phyloP scores from a whole-genome alignment of 176 grass and related monocot species.

The bread wheat (Triticum aestivum) region DNA sequence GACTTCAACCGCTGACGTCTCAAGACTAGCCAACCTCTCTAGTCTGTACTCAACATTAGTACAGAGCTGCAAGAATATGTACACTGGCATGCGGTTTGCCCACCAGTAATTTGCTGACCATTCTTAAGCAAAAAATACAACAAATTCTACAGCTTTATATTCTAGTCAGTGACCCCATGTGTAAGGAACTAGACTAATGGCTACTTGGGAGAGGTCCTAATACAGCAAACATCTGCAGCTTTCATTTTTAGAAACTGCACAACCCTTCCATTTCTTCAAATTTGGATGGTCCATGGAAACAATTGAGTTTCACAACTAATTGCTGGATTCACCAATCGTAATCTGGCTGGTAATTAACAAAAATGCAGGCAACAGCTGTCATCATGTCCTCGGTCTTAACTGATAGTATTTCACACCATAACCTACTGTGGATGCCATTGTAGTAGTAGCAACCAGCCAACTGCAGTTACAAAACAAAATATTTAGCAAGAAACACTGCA shows the following conservation, averaged over 20 bases:
- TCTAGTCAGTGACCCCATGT: background rate
- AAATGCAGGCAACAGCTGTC: background rate
- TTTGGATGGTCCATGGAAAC: background rate
- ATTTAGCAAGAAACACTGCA: constrained; percentile 22
- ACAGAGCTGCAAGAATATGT: constrained; percentile 9
- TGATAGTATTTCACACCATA: constrained; percentile 71
- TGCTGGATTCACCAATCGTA: background rate
- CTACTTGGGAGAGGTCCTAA: constrained; percentile 2
- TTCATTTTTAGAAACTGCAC: background rate
- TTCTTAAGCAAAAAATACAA: background rate
- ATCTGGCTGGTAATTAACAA: background rate
- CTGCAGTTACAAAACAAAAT: constrained; percentile 48
- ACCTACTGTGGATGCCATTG: constrained; percentile 58
- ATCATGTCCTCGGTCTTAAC: constrained; percentile 34
- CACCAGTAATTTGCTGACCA: background rate
- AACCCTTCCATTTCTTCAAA: background rate
- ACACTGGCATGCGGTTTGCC: background rate
- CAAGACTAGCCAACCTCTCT: background rate
- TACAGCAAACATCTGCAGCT: background rate
- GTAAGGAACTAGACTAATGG: background rate
- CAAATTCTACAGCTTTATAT: background rate
- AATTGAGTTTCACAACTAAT: background rate
- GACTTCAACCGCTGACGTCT: constrained; percentile 4
- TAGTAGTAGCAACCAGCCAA: constrained; percentile 86
- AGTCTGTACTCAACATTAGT: background rate